Conservation (phyloP, 805 yeast species). For the Blastobotrys americana region DNA sequence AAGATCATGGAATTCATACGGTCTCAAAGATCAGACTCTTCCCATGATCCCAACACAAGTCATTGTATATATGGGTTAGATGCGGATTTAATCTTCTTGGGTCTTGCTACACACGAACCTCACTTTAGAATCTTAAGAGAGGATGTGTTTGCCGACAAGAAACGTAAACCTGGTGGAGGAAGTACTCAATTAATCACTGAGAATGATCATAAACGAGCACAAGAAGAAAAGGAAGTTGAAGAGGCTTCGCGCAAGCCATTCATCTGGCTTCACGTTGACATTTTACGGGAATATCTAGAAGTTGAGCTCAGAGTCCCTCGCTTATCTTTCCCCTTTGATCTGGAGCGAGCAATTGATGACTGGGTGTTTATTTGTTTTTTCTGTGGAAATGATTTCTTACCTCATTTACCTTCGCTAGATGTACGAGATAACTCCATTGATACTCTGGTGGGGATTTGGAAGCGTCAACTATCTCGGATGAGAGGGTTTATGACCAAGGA, state of each 20-base stretch:
- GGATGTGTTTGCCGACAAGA: slow-evolving; percentile 85
- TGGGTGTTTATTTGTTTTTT: slow-evolving; percentile 99
- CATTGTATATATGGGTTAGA: slow-evolving; percentile 97
- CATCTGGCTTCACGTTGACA: slow-evolving; percentile 85
- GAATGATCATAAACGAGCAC: slow-evolving; percentile 42
- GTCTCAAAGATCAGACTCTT: slow-evolving; percentile 77
- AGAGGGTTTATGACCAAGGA: slow-evolving; percentile 82
- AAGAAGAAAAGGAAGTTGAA: slow-evolving; percentile 32
- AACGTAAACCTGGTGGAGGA: slow-evolving; percentile 26
- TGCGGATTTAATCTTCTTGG: slow-evolving; percentile 94
- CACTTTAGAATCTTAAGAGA: slow-evolving; percentile 90
- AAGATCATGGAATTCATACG: slow-evolving; percentile 94
- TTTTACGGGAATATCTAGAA: slow-evolving; percentile 79
- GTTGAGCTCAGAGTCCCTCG: slow-evolving; percentile 71
- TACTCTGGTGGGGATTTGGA: slow-evolving; percentile 75
- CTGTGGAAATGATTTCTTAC: slow-evolving; percentile 96
- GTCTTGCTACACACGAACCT: slow-evolving; percentile 96
- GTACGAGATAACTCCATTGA: slow-evolving; percentile 94
- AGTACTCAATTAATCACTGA: slow-evolving; percentile 46
- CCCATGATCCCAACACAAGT: slow-evolving; percentile 85
- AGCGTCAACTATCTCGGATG: slow-evolving; percentile 54
- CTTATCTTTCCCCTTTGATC: slow-evolving; percentile 66
- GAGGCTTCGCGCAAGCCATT: slow-evolving; percentile 62
- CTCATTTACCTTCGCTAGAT: slow-evolving; percentile 89
- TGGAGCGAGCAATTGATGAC: slow-evolving; percentile 95